Evolutionary conservation across 306 rosid species (phyloP), one percentile per base, ranked within the genome.

Genomic region (Canavalia ensiformis): DNA sequence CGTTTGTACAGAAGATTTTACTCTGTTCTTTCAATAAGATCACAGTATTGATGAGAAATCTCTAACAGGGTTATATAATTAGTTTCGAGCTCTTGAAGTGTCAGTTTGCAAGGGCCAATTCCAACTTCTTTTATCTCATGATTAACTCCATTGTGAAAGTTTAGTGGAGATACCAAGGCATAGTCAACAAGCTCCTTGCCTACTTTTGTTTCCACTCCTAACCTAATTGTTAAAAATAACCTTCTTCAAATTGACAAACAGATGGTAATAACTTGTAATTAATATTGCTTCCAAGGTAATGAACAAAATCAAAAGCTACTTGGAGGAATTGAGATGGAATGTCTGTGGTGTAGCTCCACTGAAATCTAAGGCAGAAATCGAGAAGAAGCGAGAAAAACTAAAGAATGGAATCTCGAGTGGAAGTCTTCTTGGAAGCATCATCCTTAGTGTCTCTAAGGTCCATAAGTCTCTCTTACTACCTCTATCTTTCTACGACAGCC

Each of bases 151-250:
- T 86, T 93, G 81, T 95, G 98, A 79, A 91, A 87, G 73, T 82
- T 87, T 81, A 95, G 84, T 0, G 94, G 97, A 88, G 89, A 86
- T 80, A 86, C 90, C 77, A 95, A 88, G 68, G 93, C 83, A 66
- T 78, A 85, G 59, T 89, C 94, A 54, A 89, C 84, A 74, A 93
- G 94, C 84, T 91, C 98, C 82, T 88, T 87, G 35, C 69, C 75
- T 79, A 90, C 88, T 86, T 88, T 95, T 77, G 75, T 87, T 89
- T 86, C 91, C 97, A 87, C 91, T 98, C 87, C 99, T 89, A 30
- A 86, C 94, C 79, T 89, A 83, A 81, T 86, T 93, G 84, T 95
- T 96, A 60, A 91, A 87, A 76, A 98, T 94, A 88, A 95, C 91
- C 85, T 90, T 95, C 85, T 93, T 97, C 77, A 95, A 65, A 82